Evolutionary conservation across 352 stramenopile species (phyloP).

Genomic region (Detonula confervacea): DNA sequence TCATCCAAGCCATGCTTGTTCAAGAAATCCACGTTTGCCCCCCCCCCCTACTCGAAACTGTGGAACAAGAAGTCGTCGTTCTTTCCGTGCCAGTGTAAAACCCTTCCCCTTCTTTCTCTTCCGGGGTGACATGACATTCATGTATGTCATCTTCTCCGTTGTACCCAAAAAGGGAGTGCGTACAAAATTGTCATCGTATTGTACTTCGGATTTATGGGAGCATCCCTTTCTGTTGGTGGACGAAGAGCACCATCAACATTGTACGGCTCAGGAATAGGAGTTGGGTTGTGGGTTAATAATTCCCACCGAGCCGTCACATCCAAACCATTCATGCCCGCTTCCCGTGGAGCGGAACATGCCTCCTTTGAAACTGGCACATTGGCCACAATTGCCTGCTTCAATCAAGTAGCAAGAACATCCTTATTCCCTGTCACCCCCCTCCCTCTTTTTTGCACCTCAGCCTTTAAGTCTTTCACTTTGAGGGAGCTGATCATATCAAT

Average conservation of each 20-base stretch:
- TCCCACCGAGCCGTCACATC: slow-evolving; percentile 29
- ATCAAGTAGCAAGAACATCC: too few species aligned
- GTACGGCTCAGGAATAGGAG: slow-evolving; percentile 22
- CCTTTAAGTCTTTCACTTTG: too few species aligned
- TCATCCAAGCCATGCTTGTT: slow-evolving; percentile 24
- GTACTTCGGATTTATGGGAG: slow-evolving; percentile 34
- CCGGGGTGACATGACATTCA: background rate
- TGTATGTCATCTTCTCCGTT: slow-evolving; percentile 31
- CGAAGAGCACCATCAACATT: slow-evolving; percentile 27
- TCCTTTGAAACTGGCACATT: too few species aligned
- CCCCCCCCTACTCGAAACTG: slow-evolving; percentile 2
- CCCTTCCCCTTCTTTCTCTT: background rate
- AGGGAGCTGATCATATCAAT: too few species aligned
- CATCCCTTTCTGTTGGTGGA: slow-evolving; percentile 26
- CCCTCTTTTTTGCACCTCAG: slow-evolving; percentile 3
- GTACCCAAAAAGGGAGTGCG: slow-evolving; percentile 22
- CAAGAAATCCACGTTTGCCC: slow-evolving; percentile 32
- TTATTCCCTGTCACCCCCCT: background rate
- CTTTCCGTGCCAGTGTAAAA: slow-evolving; percentile 3
- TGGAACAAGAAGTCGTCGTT: background rate
- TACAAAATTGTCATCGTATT: slow-evolving; percentile 21
- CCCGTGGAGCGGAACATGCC: background rate
- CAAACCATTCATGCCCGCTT: slow-evolving; percentile 21
- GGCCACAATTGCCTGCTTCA: too few species aligned
- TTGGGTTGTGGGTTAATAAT: slow-evolving; percentile 4